Evolutionary conservation across 177 flowering plant species (phyloP).

Genomic region (Vitis hybrid): DNA sequence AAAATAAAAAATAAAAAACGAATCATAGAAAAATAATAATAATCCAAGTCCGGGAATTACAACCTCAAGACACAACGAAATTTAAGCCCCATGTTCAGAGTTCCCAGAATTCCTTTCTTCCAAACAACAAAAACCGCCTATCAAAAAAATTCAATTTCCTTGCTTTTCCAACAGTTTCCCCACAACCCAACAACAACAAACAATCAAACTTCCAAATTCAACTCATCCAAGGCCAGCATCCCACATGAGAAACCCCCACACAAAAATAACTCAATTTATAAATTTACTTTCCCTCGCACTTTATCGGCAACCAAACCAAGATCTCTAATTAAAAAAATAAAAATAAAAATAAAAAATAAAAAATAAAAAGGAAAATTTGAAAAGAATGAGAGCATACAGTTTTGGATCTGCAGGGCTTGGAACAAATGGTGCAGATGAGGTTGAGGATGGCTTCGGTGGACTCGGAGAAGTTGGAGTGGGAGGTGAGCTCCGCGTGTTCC

Average conservation of each 20-base stretch:
- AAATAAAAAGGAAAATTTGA: neutral
- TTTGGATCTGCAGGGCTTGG: conserved; percentile 94
- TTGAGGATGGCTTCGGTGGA: conserved; percentile 92
- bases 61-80: neutral
- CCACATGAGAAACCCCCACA: neutral
- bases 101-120: neutral
- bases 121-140: neutral
- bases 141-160: neutral
- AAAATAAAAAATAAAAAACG: no score
- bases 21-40: no score
- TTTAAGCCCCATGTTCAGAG: conserved; percentile 1
- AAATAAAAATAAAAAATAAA: no score
- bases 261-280: neutral
- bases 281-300: no score
- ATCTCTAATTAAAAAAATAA: neutral
- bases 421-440: conserved; percentile 76
- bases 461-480: conserved; percentile 87
- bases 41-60: no score
- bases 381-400: conserved; percentile 37
- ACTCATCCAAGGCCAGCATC: no score
- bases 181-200: neutral
- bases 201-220: no score
- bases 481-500: conserved; percentile 93
- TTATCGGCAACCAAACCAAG: no score
- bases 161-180: conserved; percentile 1